Evolutionary conservation across 768 basidiomycete species (phyloP).

Genomic region (Amanita molliuscula): DNA sequence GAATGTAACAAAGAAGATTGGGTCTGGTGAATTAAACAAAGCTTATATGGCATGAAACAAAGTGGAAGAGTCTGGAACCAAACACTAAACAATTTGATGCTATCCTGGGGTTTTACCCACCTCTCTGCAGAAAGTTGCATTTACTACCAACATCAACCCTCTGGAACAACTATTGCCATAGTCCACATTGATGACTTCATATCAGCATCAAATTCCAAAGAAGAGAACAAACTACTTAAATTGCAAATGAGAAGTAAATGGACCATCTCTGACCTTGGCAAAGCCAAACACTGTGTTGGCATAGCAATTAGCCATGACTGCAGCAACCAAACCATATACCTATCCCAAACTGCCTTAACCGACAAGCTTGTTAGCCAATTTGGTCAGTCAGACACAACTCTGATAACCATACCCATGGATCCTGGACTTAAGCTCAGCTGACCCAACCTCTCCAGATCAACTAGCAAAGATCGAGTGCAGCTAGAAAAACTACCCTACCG

Average conservation of each 20-base stretch:
- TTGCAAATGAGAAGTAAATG: not conserved
- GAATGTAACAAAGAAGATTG: constrained; percentile 11
- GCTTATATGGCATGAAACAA: constrained; percentile 25
- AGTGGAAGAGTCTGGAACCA: constrained; percentile 23
- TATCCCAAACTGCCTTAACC: not conserved
- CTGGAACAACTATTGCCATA: not conserved
- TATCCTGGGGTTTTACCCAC: constrained; percentile 18
- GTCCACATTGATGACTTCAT: not conserved
- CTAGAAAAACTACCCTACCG: constrained; percentile 16
- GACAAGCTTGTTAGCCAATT: not conserved
- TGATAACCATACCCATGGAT: not conserved
- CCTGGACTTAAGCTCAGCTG: not conserved
- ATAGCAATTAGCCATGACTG: not conserved
- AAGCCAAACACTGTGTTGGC: not conserved
- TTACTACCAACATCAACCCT: not conserved
- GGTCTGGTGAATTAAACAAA: constrained; percentile 10
- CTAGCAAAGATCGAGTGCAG: not conserved
- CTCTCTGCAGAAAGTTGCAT: constrained; percentile 5
- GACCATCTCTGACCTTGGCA: not conserved
- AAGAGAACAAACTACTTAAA: not conserved
- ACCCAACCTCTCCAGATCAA: not conserved
- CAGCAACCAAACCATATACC: not conserved
- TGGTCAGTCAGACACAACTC: not conserved
- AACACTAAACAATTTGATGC: constrained; percentile 17
- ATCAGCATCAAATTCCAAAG: not conserved